These are phyloP conservation scores for Alternaria viburni DNA, from an alignment of 2,329 filamentous ascomycete genomes.

Conservation along the genomic window DNA sequence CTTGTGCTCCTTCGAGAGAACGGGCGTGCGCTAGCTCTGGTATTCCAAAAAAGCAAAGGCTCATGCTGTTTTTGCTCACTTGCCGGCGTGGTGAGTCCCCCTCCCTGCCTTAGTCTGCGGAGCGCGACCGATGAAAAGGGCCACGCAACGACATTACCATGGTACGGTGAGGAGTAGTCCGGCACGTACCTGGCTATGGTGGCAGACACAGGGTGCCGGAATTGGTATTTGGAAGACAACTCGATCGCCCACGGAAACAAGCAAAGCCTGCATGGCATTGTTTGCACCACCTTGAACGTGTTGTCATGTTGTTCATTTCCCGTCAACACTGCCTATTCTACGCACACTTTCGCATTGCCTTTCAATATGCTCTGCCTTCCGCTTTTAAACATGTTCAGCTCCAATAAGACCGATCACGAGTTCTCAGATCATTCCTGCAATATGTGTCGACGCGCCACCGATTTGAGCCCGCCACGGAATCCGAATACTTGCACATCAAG, in stretches of 20 bases:
- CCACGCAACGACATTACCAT: not conserved
- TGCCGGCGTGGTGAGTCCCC: not conserved
- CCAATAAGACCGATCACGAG: not conserved
- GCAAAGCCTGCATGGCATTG: not conserved
- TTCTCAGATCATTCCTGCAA: not conserved
- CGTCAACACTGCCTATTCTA: not conserved
- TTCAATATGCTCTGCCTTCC: not conserved
- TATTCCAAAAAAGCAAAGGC: not conserved
- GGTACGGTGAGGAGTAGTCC: not conserved
- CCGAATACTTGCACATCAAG: constrained; percentile 2
- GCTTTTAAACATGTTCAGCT: not conserved
- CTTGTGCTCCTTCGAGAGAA: not conserved
- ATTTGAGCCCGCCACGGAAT: not conserved
- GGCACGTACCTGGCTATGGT: not conserved
- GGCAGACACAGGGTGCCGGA: not conserved
- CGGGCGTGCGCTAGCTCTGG: not conserved
- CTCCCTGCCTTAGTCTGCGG: not conserved
- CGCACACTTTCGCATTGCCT: not conserved
- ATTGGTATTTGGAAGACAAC: not conserved
- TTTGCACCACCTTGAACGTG: not conserved
- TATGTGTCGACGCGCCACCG: not conserved
- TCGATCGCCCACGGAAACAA: not conserved
- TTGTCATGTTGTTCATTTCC: not conserved
- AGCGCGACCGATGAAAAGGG: not conserved
- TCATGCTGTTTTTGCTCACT: not conserved